These are phyloP conservation scores for Malassezia pachydermatis DNA, from an alignment of 1,284 basidiomycete species.

Conservation along the genomic window DNA sequence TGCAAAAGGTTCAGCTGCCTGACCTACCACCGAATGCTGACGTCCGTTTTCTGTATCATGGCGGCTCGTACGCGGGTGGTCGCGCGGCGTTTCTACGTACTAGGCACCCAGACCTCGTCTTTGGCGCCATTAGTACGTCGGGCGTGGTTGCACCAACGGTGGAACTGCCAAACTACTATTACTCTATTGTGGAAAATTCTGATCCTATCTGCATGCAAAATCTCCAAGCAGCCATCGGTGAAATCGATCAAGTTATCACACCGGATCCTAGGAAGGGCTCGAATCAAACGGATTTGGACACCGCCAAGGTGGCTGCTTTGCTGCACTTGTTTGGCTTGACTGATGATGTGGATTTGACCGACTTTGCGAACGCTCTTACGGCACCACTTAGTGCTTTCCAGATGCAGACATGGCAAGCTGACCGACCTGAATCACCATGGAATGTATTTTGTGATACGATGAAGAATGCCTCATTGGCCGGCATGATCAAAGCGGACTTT, in stretches of 20 bases:
- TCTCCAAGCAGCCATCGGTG: constrained; percentile 54
- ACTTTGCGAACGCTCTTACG: constrained; percentile 36
- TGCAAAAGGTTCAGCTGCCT: constrained; percentile 64
- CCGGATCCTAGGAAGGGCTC: too few relatives aligned
- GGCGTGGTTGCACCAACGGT: constrained; percentile 43
- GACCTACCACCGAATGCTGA: constrained; percentile 58
- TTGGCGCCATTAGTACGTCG: constrained; percentile 73
- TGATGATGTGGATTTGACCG: constrained; percentile 24
- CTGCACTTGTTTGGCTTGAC: constrained; percentile 27
- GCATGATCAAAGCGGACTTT: background rate
- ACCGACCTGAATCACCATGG: background rate
- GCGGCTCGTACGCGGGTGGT: constrained; percentile 73
- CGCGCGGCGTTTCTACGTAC: constrained; percentile 82
- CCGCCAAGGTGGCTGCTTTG: constrained; percentile 20
- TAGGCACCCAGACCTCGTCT: constrained; percentile 75
- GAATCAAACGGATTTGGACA: too few relatives aligned
- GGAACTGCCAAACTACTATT: constrained; percentile 46
- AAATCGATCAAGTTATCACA: constrained; percentile 33
- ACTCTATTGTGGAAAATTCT: constrained; percentile 64
- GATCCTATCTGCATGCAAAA: constrained; percentile 62
- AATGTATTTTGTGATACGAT: background rate
- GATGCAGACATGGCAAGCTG: constrained; percentile 1
- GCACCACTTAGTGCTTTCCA: constrained; percentile 37
- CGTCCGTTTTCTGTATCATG: constrained; percentile 76
- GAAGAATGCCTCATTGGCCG: background rate